Evolutionary conservation across 2,329 filamentous ascomycete species (phyloP), one percentile per base, ranked within the genome.

Genomic region (Fusarium duplospermum): DNA sequence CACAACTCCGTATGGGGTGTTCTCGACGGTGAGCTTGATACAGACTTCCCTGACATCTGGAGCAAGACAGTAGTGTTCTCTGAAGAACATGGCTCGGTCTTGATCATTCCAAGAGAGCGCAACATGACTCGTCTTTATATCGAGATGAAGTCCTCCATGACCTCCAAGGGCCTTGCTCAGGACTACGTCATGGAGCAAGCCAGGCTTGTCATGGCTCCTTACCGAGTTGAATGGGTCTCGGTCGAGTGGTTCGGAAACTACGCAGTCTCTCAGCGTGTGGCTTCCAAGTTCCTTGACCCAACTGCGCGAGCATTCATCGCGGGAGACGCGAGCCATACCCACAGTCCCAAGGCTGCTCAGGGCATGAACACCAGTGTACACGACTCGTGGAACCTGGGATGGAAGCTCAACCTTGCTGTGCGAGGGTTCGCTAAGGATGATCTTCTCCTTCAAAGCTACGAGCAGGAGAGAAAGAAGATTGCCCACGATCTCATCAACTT

Each of bases 11-110:
- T 89, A 24, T 94, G 92, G 92, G 92, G 91, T 54, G 92, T 94
- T 2, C 82, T 94, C 4, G 92, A 94, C 79, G 92, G 92, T 73
- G 89, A 90, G 78, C 83, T 93, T 9, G 89, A 91, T 42, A 93
- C 92, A 3, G 87, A 93, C 77, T 93, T 94, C 74, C 92, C 92
- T 1, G 92, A 93, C 76, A 88, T 93, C 57, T 93, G 91, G 91
- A 92, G 89, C 79, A 93, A 93, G 82, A 91, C 91, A 0, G 87
- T 92, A 0, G 86, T 93, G 4, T 91, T 91, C 71, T 91, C 90
- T 2, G 89, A 93, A 66, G 86, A 89, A 64, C 85, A 89, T 42
- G 92, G 92, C 4, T 92, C 91, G 0, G 89, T 93, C 40, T 85
- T 94, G 24, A 92, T 93, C 79, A 92, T 93, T 62, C 92, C 92